These are phyloP conservation scores for Rubus parviflorus DNA, from an alignment of 306 rosid species.

Conservation along the genomic window DNA sequence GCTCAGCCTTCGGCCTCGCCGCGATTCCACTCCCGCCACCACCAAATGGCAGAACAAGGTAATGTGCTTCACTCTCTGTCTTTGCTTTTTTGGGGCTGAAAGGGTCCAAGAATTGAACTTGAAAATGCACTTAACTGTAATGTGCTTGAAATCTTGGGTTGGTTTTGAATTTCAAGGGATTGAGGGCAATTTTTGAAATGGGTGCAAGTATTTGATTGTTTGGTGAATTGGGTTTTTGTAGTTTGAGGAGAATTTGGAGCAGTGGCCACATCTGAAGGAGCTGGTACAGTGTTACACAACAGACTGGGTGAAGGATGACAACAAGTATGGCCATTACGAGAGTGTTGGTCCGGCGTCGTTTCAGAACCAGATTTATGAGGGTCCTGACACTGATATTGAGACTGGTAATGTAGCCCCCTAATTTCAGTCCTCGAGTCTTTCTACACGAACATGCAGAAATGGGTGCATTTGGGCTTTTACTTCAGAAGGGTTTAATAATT, in stretches of 20 bases:
- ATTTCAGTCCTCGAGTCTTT: not conserved
- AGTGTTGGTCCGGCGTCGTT: conserved; percentile 64
- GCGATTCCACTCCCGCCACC: conserved; percentile 81
- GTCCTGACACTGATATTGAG: conserved; percentile 96
- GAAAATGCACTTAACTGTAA: not conserved
- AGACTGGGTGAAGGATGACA: conserved; percentile 95
- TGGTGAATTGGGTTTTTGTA: conserved; percentile 29
- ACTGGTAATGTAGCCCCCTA: conserved; percentile 54
- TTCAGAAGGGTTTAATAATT: not conserved
- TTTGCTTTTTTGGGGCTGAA: conserved; percentile 1
- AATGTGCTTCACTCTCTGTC: conserved; percentile 18
- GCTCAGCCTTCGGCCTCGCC: conserved; percentile 94
- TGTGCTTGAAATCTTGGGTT: not conserved
- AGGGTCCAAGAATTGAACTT: not conserved
- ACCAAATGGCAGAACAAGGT: conserved; percentile 93
- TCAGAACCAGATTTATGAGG: conserved; percentile 89
- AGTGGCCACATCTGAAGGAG: conserved; percentile 96
- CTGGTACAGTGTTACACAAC: conserved; percentile 93
- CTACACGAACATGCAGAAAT: not conserved
- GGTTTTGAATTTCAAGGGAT: not conserved
- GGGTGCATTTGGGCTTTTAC: conserved; percentile 17
- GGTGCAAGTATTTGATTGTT: not conserved
- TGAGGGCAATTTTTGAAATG: not conserved
- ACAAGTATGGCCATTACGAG: conserved; percentile 90
- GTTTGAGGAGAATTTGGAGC: conserved; percentile 97